Base-by-base conservation (phyloP, 1,139 yeast genomes). In the Lizanozyma gosingica region DNA sequence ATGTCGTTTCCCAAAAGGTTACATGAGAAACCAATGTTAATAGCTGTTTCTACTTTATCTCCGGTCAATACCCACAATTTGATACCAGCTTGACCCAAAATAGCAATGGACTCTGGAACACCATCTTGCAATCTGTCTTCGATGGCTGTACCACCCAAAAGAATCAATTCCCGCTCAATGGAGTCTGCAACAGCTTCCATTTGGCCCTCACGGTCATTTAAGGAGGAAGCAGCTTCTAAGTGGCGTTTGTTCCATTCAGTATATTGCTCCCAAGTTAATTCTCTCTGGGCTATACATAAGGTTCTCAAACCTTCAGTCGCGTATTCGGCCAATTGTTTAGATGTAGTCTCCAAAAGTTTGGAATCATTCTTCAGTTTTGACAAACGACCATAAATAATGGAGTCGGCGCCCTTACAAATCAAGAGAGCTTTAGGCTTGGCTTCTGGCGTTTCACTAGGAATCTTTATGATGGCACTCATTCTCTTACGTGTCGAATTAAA, bases 291-390 rank as follows among this genome's bases (percentile, higher is more conserved):
- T 54, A 92, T 76, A 67, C 97, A 92, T 46, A 92, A 71, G 1
- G 98, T 92, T 66, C 98, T 80, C 52, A 92, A 72, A 51, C 98
- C 98, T 63, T 92, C 98, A 39, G 85, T 85, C n/a, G 98, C 97
- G 62, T 76, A 92, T 52, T 84, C 86, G 56, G 88, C 97, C 46
- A 92, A 69, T 55, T 92, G 95, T 40, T 82, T 67, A 2, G 97
- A 95, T 11, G 95, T 85, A 47, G 67, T 67, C 45, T 76, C 80
- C 33, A 79, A 60, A 16, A 37, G 33, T 8, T 37, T 16, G 8
- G 37, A 35, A 18, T 35, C 37, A 9, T 35, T 44, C 27, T 16
- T 34, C 29, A 22, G 29, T 35, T 57, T 57, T 16, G 71, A 62
- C 40, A 71, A 61, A 47, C 76, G 50, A 14, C 60, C 59, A 46